Conservation (phyloP, 2,329 filamentous ascomycete species). For the Penicillium sp. region DNA sequence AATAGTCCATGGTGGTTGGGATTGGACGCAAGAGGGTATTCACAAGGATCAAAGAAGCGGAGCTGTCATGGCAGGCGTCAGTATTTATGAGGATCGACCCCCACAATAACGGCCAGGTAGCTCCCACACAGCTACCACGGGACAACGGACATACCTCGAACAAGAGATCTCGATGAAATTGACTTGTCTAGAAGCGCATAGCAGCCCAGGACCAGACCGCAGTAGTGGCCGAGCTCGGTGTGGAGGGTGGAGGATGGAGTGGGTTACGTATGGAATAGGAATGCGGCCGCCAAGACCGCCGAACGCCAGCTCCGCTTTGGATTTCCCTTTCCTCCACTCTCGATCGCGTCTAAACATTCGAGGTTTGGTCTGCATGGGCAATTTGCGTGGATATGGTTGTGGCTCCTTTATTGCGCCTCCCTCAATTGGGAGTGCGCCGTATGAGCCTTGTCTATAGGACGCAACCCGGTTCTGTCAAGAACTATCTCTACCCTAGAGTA, state of each 20-base stretch:
- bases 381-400: slow-evolving; percentile 23
- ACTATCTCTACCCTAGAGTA: slow-evolving; percentile 5
- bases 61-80: slow-evolving; percentile 22
- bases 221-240: not conserved
- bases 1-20: slow-evolving; percentile 57
- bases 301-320: slow-evolving; percentile 13
- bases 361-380: not conserved
- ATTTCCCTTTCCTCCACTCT: slow-evolving; percentile 4
- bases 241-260: slow-evolving; percentile 1
- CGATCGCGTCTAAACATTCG: not conserved
- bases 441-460: slow-evolving; percentile 17
- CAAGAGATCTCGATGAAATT: not conserved
- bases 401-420: slow-evolving; percentile 29
- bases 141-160: not conserved
- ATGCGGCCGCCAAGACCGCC: slow-evolving; percentile 21
- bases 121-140: slow-evolving; percentile 10
- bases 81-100: slow-evolving; percentile 20
- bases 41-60: slow-evolving; percentile 12
- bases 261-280: slow-evolving; percentile 19
- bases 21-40: slow-evolving; percentile 17
- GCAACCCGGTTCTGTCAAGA: slow-evolving; percentile 7
- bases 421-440: slow-evolving; percentile 21
- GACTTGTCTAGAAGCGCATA: not conserved
- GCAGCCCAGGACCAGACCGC: slow-evolving; percentile 1
- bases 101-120: slow-evolving; percentile 17